Conservation (phyloP, 2,329 filamentous ascomycete genomes). For the Penicillium concentricum region DNA sequence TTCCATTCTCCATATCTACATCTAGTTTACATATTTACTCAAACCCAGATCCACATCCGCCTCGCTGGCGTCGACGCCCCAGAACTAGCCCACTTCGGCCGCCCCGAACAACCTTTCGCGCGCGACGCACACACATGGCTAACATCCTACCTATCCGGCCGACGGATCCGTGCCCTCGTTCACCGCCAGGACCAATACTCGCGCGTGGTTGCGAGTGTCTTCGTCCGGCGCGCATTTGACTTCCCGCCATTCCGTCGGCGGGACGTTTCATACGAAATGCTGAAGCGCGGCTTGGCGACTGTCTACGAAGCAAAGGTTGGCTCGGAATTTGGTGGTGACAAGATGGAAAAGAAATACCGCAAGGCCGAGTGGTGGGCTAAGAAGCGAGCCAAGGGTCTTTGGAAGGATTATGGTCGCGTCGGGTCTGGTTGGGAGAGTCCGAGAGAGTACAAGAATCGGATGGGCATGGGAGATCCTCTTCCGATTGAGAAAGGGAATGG, state of each 20-base stretch:
- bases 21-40: background rate
- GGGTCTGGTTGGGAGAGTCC: conserved; percentile 72
- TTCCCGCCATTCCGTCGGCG: conserved; percentile 55
- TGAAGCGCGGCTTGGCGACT: conserved; percentile 79
- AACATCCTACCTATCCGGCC: conserved; percentile 66
- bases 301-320: conserved; percentile 92
- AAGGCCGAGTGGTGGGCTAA: conserved; percentile 58
- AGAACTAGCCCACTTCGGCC: conserved; percentile 88
- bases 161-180: conserved; percentile 76
- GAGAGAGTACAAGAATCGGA: conserved; percentile 75
- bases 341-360: conserved; percentile 50
- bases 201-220: conserved; percentile 82
- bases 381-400: conserved; percentile 67
- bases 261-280: conserved; percentile 88
- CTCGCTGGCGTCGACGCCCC: conserved; percentile 92
- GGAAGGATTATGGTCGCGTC: conserved; percentile 59
- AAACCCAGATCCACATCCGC: conserved; percentile 69
- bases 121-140: conserved; percentile 81
- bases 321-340: conserved; percentile 77
- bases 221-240: conserved; percentile 57
- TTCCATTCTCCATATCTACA: background rate
- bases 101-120: conserved; percentile 78
- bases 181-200: conserved; percentile 90
- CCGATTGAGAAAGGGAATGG: background rate
- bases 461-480: conserved; percentile 42